Evolutionary conservation across 2,329 filamentous ascomycete species (phyloP), one percentile per base, ranked within the genome.

Genomic region (Nigrospora oryzae): DNA sequence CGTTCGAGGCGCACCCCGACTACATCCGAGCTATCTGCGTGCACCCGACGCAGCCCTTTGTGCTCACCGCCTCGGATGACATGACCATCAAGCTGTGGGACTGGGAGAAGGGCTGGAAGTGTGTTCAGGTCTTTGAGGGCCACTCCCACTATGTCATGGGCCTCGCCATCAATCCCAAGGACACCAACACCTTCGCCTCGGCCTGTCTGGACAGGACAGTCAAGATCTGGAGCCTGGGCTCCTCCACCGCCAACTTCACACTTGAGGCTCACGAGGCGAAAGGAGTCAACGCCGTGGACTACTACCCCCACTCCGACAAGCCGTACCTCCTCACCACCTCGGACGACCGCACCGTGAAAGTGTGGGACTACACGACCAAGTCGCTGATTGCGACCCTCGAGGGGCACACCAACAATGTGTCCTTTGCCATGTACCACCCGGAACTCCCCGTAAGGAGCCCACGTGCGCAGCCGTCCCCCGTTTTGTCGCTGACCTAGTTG

Each of bases 51-150:
- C 89, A 95, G 62, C 90, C 93, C 1, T 97, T 96, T 60, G 88
- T 97, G 43, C 75, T 98, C 48, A 98, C 93, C 44, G 93, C 93
- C 52, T 93, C 87, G 52, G 90, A 96, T 84, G 90, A 96, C 64
- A 95, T 95, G 89, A 95, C 89, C 46, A 95, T 96, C 63, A 95
- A 93, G 75, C 76, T 96, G 42, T 98, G 93, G 90, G 90, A 98
- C 64, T 98, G 93, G 93, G 93, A 98, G 58, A 94, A 93, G 67
- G 82, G 82, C 55, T 98, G 93, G 93, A 95, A 96, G 66, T 97
- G 91, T 62, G 88, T 97, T 31, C 89, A 95, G 65, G 81, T 95
- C 38, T 98, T 96, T 59, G 91, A 97, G 64, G 93, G 93, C 30
- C 94, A 98, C 63, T 86, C 84, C 56, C 93, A 95, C 70, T 95